Conservation (phyloP, 2,329 filamentous ascomycete species). For the Verticillium alfalfae region DNA sequence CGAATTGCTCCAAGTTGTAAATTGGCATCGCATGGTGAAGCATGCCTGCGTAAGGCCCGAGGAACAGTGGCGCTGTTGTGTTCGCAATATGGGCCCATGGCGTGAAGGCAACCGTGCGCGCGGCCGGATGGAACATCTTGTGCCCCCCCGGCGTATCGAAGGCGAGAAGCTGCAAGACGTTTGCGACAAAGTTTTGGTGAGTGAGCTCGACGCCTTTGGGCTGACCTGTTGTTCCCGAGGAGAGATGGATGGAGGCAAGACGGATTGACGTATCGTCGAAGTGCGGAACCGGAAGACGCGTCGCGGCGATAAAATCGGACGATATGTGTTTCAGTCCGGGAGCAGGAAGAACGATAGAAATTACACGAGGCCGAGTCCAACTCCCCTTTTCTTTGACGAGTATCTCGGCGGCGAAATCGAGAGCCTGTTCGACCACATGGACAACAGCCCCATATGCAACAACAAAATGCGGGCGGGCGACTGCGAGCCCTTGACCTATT, state of each 20-base stretch:
- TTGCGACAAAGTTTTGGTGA: slow-evolving; percentile 77
- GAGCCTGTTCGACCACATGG: slow-evolving; percentile 21
- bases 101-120: slow-evolving; percentile 31
- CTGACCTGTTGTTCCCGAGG: slow-evolving; percentile 73
- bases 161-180: slow-evolving; percentile 31
- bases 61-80: slow-evolving; percentile 34
- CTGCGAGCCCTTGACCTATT: slow-evolving; percentile 33
- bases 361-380: slow-evolving; percentile 26
- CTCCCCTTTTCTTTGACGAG: slow-evolving; percentile 17
- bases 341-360: slow-evolving; percentile 24
- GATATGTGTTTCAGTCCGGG: slow-evolving; percentile 20
- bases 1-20: slow-evolving; percentile 28
- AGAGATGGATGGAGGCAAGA: slow-evolving; percentile 25
- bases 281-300: slow-evolving; percentile 27
- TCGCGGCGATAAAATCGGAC: slow-evolving; percentile 23
- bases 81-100: slow-evolving; percentile 38
- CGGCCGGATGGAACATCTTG: slow-evolving; percentile 24
- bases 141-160: slow-evolving; percentile 28
- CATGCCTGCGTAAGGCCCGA: slow-evolving; percentile 36
- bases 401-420: slow-evolving; percentile 21
- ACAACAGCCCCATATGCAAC: slow-evolving; percentile 29
- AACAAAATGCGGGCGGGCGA: slow-evolving; percentile 33
- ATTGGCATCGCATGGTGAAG: slow-evolving; percentile 36
- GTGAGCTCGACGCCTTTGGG: slow-evolving; percentile 89
- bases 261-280: slow-evolving; percentile 21